Base-by-base conservation (phyloP, 2,329 filamentous ascomycete genomes). In the Ceratocystis diversiconidia region DNA sequence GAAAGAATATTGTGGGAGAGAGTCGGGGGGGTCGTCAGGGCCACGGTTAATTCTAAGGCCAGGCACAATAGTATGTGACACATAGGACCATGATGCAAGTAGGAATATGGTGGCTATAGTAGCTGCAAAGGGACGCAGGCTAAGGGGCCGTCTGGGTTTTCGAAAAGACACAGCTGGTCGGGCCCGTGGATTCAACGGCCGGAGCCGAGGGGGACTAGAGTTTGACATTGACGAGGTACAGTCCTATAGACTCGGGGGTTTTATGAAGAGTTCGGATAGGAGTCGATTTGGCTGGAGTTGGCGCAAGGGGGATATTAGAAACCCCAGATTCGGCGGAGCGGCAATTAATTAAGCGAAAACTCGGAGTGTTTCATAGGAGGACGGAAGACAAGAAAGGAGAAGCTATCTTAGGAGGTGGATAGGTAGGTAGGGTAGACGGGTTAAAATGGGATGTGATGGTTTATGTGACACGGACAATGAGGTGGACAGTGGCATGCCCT, bases 81-180 rank as follows among this genome's bases (percentile, higher is more conserved):
- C 19, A 63, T 57, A 66, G 5, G 65, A 60, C 61, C 61, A 66
- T 28, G 61, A 48, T 32, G 10, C 55, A 17, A 66, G 44, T 1
- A 66, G 44, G 19, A 63, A 32, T 6, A 66, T n/a, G 17, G 65
- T 63, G 8, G 61, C 61, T 8, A 63, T 44, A 10, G 65, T 60
- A 28, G 61, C 52, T 32, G 63, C 30, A 52, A 66, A 66, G 12
- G 62, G 62, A 30, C 59, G 59, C 19, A 68, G 44, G 19, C 59
- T 41, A 3, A 50, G 36, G n/a, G 19, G 62, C 17, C 61, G 63
- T 4, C n/a, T 32, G 17, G 7, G 28, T 7, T 22, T 22, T 8
- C 25, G 12, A 12, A 17, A 17, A 50, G 50, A 22, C 43, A 48
- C 41, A 5, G 10, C 19, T 36, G 41, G 36, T 3, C 25, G 52